Percentiles rank a stretch among this genome's conserved stretches.
Conservation (phyloP, 352 stramenopile genomes). For the Thalassiosira allenii region DNA sequence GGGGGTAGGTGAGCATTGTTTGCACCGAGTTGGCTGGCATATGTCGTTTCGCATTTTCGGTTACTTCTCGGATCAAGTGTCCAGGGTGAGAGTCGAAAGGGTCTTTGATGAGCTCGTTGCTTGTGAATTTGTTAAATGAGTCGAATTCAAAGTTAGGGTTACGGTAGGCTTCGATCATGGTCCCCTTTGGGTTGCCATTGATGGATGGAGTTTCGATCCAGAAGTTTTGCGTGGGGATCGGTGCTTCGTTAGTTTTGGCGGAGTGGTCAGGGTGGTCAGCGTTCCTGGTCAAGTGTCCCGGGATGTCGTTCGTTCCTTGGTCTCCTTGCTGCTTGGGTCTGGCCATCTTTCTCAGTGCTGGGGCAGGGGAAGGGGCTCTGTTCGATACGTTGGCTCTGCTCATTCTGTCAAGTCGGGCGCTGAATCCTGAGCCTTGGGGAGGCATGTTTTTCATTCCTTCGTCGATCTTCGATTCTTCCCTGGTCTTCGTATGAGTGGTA, state of each 20-base stretch:
- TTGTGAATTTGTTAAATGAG: not conserved
- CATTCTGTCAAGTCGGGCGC: too few relatives aligned
- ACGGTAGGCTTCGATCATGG: not conserved
- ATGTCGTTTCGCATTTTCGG: not conserved
- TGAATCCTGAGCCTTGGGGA: too few relatives aligned
- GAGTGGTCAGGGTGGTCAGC: not conserved
- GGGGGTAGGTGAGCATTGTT: not conserved
- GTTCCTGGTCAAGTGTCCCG: not conserved
- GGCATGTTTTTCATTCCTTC: too few relatives aligned
- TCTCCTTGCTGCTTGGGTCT: too few relatives aligned
- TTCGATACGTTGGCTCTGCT: too few relatives aligned
- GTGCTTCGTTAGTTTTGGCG: not conserved
- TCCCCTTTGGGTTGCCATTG: not conserved
- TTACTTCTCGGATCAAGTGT: not conserved
- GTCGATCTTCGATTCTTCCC: too few relatives aligned
- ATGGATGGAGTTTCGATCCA: not conserved
- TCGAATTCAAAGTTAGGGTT: not conserved
- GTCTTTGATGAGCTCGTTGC: not conserved
- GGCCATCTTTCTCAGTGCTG: too few relatives aligned
- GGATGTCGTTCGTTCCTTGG: too few relatives aligned
- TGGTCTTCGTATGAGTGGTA: too few relatives aligned
- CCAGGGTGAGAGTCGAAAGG: not conserved
- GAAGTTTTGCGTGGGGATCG: too few relatives aligned
- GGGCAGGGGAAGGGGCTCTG: too few relatives aligned
- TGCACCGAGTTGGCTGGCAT: not conserved